phyloP scores from a whole-genome alignment of 441 rosid genomes.

The Populus trichocarpa region DNA sequence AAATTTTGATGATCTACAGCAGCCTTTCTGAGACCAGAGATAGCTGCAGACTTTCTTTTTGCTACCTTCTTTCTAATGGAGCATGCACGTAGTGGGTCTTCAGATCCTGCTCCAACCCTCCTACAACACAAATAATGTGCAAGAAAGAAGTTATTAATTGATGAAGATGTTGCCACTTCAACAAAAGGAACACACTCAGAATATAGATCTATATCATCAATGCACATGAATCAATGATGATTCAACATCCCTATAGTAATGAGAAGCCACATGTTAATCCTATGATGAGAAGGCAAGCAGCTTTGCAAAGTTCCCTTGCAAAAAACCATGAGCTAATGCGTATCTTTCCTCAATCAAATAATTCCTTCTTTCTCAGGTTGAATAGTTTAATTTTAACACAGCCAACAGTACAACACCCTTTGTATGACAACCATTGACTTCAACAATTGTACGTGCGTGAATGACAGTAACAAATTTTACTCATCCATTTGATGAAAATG shows the following conservation, averaged over 20 bases:
- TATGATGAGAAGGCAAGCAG: not conserved
- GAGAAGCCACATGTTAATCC: not conserved
- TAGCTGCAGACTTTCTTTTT: slow-evolving; percentile 32
- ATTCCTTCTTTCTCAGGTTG: not conserved
- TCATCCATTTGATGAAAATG: not conserved
- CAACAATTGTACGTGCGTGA: not conserved
- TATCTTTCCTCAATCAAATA: not conserved
- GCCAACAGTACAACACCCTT: not conserved
- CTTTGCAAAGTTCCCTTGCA: not conserved
- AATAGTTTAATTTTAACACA: not conserved
- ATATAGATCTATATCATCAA: not conserved
- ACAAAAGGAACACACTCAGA: not conserved
- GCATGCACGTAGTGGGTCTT: slow-evolving; percentile 60
- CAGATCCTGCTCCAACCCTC: slow-evolving; percentile 81
- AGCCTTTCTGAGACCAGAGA: slow-evolving; percentile 43
- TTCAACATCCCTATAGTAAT: not conserved
- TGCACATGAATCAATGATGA: not conserved
- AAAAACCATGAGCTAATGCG: not conserved
- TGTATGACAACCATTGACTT: not conserved
- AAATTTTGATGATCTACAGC: slow-evolving; percentile 57
- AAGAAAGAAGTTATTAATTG: not conserved
- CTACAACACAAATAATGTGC: slow-evolving; percentile 28
- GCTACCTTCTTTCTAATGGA: slow-evolving; percentile 51
- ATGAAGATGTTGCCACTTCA: not conserved
- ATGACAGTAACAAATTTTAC: not conserved